These are phyloP conservation scores for Craspedostauros australis DNA, from an alignment of 108 stramenopile genomes.

Conservation along the genomic window DNA sequence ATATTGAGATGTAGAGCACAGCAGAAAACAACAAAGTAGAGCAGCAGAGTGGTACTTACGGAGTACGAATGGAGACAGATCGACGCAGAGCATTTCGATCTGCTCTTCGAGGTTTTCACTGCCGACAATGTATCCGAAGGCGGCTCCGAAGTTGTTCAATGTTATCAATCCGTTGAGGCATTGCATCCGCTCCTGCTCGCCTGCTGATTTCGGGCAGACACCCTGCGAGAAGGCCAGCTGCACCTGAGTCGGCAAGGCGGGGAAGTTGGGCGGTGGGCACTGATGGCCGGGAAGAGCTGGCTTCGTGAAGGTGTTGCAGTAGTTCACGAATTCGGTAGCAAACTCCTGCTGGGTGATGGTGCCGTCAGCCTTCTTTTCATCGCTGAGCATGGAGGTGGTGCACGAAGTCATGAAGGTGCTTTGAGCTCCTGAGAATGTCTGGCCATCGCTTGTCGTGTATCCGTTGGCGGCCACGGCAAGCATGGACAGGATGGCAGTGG, in stretches of 20 bases:
- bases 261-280: background rate
- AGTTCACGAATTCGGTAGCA: background rate
- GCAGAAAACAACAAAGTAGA: too few species aligned
- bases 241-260: background rate
- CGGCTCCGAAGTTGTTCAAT: slow-evolving; percentile 3
- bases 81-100: slow-evolving; percentile 1
- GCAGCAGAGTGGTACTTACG: slow-evolving; percentile 1
- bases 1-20: too few species aligned
- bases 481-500: too few species aligned
- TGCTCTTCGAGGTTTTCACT: background rate
- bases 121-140: slow-evolving; percentile 12
- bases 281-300: background rate
- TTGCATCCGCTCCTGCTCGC: background rate
- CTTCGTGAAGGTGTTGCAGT: background rate
- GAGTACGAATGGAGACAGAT: background rate
- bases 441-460: too few species aligned
- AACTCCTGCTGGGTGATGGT: slow-evolving; percentile 12
- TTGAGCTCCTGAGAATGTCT: too few species aligned
- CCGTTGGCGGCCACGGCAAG: too few species aligned
- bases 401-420: too few species aligned
- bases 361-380: too few species aligned
- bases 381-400: too few species aligned
- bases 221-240: slow-evolving; percentile 3
- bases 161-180: background rate
- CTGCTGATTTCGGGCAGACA: slow-evolving; percentile 4